phyloP scores from a whole-genome alignment of 768 basidiomycete species.

The Gelatoporia subvermispora region DNA sequence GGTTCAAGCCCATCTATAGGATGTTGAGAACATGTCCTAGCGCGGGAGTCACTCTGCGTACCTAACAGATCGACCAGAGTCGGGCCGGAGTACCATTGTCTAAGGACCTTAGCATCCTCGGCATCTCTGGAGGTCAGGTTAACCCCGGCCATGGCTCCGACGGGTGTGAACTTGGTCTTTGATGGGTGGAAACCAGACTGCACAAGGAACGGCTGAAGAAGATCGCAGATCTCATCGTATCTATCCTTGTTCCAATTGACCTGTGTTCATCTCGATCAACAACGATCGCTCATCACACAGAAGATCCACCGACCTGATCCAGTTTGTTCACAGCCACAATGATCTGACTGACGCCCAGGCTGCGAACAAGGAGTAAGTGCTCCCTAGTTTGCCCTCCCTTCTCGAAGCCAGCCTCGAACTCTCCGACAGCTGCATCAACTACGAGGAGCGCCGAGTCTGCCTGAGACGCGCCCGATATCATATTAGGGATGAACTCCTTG shows the following conservation, averaged over 20 bases:
- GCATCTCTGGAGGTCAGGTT: slow-evolving; percentile 61
- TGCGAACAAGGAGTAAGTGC: slow-evolving; percentile 86
- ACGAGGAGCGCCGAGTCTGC: slow-evolving; percentile 94
- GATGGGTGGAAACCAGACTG: slow-evolving; percentile 82
- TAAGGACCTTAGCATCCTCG: slow-evolving; percentile 42
- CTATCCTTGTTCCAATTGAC: slow-evolving; percentile 83
- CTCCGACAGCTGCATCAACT: slow-evolving; percentile 83
- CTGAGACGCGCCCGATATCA: slow-evolving; percentile 98
- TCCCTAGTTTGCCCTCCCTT: slow-evolving; percentile 94
- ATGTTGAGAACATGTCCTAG: not conserved
- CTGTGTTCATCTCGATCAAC: slow-evolving; percentile 33
- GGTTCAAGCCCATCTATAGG: slow-evolving; percentile 74
- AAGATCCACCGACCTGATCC: slow-evolving; percentile 61
- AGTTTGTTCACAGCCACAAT: slow-evolving; percentile 94
- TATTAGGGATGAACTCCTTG: slow-evolving; percentile 96
- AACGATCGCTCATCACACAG: not conserved
- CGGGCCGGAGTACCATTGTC: slow-evolving; percentile 80
- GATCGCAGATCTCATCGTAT: slow-evolving; percentile 77
- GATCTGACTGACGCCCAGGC: slow-evolving; percentile 87
- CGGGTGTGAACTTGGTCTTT: slow-evolving; percentile 82
- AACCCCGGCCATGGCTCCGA: slow-evolving; percentile 85
- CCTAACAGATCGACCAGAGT: slow-evolving; percentile 83
- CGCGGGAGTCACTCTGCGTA: slow-evolving; percentile 24
- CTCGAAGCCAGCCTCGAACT: slow-evolving; percentile 95
- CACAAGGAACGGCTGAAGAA: slow-evolving; percentile 73